Evolutionary conservation across 192 early-diverging fungal species (phyloP).

Genomic region (Backusella macrospora): DNA sequence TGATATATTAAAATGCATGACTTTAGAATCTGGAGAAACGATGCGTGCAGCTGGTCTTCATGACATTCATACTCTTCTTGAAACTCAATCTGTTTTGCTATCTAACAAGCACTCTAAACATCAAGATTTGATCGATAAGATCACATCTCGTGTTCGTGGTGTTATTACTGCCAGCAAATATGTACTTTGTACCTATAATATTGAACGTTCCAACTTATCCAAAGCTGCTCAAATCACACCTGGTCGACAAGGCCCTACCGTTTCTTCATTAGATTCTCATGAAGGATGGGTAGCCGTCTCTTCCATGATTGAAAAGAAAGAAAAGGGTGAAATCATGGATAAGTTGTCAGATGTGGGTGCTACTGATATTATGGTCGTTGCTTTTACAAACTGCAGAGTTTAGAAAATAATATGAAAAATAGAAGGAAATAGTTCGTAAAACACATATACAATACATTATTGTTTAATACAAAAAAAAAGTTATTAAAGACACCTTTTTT

Average conservation of each 20-base stretch:
- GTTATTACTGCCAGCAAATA: slow-evolving; percentile 87
- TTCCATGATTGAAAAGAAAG: slow-evolving; percentile 84
- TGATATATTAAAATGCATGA: neutral
- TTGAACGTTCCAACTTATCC: slow-evolving; percentile 64
- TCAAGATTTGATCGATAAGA: slow-evolving; percentile 75
- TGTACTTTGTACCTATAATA: slow-evolving; percentile 92
- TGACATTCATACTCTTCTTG: slow-evolving; percentile 81
- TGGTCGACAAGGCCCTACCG: slow-evolving; percentile 90
- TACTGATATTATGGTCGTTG: slow-evolving; percentile 85
- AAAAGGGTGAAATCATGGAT: slow-evolving; percentile 90
- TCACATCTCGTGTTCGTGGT: slow-evolving; percentile 86
- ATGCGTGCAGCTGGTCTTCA: slow-evolving; percentile 98
- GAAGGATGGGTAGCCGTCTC: slow-evolving; percentile 91
- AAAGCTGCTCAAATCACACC: slow-evolving; percentile 80
- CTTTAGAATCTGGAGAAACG: slow-evolving; percentile 93
- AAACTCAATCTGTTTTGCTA: slow-evolving; percentile 89
- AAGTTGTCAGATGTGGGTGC: slow-evolving; percentile 83
- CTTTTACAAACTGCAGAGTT: slow-evolving; percentile 78
- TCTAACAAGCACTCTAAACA: slow-evolving; percentile 78
- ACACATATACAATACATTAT: neutral
- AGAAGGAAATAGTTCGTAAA: neutral
- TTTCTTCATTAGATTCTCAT: slow-evolving; percentile 75
- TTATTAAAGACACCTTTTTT: slow-evolving; percentile 7
- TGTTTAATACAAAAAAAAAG: neutral
- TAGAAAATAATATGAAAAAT: slow-evolving; percentile 34